Conservation (phyloP, 495 filamentous ascomycete species). For the Aspergillus wentii region DNA sequence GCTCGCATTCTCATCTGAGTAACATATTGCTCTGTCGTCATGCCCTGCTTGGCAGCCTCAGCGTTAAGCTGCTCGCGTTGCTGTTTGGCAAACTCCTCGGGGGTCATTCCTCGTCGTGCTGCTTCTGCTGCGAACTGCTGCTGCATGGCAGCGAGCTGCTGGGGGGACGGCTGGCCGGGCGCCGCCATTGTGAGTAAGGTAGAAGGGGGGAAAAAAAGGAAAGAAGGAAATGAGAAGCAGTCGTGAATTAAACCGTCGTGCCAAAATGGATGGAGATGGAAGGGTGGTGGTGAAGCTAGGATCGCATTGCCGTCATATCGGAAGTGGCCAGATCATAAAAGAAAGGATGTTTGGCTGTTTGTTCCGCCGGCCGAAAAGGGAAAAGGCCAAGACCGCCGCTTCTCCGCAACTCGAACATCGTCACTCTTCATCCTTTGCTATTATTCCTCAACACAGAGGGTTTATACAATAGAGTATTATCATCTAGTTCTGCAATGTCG, state of each 20-base stretch:
- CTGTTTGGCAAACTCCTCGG: constrained; percentile 64
- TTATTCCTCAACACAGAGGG: not conserved
- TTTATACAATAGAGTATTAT: not conserved
- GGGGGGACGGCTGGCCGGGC: constrained; percentile 67
- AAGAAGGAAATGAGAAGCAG: not conserved
- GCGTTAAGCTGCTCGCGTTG: constrained; percentile 51
- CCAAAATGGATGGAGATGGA: constrained; percentile 1
- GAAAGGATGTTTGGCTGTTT: not conserved
- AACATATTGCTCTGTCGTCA: constrained; percentile 61
- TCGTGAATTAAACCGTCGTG: not conserved
- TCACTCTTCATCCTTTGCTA: not conserved
- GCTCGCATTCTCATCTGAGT: constrained; percentile 60
- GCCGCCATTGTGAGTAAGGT: constrained; percentile 35
- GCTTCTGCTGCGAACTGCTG: constrained; percentile 75
- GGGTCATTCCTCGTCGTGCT: constrained; percentile 68
- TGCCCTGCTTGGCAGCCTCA: constrained; percentile 59
- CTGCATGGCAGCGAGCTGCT: constrained; percentile 82
- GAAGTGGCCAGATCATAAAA: constrained; percentile 10
- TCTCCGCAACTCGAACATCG: not conserved
- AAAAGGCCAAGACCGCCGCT: constrained; percentile 1
- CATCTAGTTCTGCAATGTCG: not conserved
- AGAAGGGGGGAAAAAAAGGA: constrained; percentile 2
- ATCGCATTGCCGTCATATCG: too few relatives aligned
- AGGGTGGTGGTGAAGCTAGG: constrained; percentile 6
- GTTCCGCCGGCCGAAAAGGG: not conserved